Percentiles rank a stretch among this genome's conserved stretches.
phyloP scores from a whole-genome alignment of 2,329 filamentous ascomycete species.

The Colletotrichum lentis region DNA sequence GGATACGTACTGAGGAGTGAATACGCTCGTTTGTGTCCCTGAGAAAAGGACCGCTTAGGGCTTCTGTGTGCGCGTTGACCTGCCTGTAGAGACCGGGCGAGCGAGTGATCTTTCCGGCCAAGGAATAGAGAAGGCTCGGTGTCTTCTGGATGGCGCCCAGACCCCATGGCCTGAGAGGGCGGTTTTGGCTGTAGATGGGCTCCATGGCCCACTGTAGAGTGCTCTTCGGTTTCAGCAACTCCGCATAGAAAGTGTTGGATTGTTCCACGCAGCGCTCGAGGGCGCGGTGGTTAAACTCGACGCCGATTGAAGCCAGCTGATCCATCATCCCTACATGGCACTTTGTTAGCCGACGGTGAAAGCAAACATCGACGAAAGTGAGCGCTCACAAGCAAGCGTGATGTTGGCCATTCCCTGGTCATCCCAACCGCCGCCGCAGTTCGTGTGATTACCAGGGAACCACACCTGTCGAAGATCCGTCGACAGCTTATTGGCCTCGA shows the following conservation, averaged over 20 bases:
- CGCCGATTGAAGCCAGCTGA: slow-evolving; percentile 60
- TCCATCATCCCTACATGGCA: slow-evolving; percentile 61
- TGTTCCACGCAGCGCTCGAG: slow-evolving; percentile 52
- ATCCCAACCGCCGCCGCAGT: slow-evolving; percentile 73
- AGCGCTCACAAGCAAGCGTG: slow-evolving; percentile 50
- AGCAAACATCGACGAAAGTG: background rate
- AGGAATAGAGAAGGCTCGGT: slow-evolving; percentile 52
- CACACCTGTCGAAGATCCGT: slow-evolving; percentile 63
- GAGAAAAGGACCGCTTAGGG: slow-evolving; percentile 51
- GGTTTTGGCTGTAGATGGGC: slow-evolving; percentile 57
- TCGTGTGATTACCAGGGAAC: slow-evolving; percentile 77
- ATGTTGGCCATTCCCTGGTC: slow-evolving; percentile 57
- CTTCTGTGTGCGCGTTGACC: slow-evolving; percentile 52
- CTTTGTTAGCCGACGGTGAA: background rate
- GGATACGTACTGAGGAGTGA: slow-evolving; percentile 63
- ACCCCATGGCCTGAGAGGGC: slow-evolving; percentile 59
- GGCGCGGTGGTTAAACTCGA: slow-evolving; percentile 57
- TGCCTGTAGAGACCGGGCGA: slow-evolving; percentile 60
- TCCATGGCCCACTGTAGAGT: slow-evolving; percentile 54
- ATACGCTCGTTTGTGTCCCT: slow-evolving; percentile 64
- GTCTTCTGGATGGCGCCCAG: slow-evolving; percentile 55
- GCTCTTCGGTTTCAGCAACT: slow-evolving; percentile 33
- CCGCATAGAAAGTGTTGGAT: slow-evolving; percentile 41
- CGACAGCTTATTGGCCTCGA: slow-evolving; percentile 47
- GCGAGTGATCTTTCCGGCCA: slow-evolving; percentile 54